These are phyloP conservation scores for Colletotrichum tanaceti DNA, from an alignment of 2,329 filamentous ascomycete species.

Conservation along the genomic window DNA sequence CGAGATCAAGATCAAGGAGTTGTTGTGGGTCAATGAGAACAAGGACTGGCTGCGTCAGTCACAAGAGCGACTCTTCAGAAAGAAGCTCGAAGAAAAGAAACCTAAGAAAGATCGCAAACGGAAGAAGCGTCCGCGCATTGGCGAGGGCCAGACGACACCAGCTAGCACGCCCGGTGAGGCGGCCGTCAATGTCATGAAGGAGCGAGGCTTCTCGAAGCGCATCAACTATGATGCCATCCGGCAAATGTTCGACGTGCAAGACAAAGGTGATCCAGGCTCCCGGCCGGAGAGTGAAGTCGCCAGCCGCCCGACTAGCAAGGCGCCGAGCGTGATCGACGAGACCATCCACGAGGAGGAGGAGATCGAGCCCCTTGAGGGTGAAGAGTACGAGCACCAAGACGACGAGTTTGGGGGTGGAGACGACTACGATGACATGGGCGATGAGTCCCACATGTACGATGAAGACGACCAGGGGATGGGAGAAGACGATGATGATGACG, in stretches of 20 bases:
- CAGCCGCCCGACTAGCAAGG: constrained; percentile 50
- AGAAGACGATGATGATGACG: constrained; percentile 34
- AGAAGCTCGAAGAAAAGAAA: constrained; percentile 70
- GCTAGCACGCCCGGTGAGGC: constrained; percentile 77
- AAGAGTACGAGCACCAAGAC: constrained; percentile 44
- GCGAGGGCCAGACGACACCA: constrained; percentile 73
- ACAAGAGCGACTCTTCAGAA: constrained; percentile 83
- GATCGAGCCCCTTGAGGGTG: constrained; percentile 45
- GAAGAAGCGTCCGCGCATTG: constrained; percentile 67
- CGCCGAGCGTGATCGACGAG: constrained; percentile 52
- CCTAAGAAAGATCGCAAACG: constrained; percentile 69
- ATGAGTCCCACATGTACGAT: constrained; percentile 43
- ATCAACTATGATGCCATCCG: constrained; percentile 78
- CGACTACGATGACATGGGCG: constrained; percentile 50
- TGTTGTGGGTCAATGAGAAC: constrained; percentile 94
- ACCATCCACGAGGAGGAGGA: constrained; percentile 52
- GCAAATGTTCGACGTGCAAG: constrained; percentile 64
- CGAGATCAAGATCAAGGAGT: constrained; percentile 86
- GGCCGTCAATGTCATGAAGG: constrained; percentile 74
- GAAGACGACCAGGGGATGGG: constrained; percentile 36
- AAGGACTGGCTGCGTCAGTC: constrained; percentile 91
- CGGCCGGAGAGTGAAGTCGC: constrained; percentile 59
- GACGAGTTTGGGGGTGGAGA: constrained; percentile 50
- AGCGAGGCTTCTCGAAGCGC: constrained; percentile 76
- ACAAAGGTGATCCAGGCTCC: constrained; percentile 60